Conservation (phyloP, 352 stramenopile genomes). For the Globisporangium mamillatum region DNA sequence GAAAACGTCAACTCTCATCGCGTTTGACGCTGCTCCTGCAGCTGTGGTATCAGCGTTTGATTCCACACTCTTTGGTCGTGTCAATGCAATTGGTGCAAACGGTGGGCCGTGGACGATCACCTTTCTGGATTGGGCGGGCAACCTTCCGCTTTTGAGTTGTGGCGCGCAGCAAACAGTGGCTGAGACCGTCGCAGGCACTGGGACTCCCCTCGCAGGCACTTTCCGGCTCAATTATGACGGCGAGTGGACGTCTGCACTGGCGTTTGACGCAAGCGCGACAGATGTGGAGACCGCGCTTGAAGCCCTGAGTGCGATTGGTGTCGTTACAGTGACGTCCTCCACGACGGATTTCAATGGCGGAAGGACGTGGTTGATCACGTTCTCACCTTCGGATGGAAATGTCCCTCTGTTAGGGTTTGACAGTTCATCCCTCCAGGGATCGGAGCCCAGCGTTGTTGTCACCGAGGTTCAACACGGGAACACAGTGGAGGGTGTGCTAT, state of each 20-base stretch:
- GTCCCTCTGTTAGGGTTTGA: constrained; percentile 25
- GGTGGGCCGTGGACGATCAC: constrained; percentile 37
- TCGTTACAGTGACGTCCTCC: constrained; percentile 25
- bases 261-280: constrained; percentile 22
- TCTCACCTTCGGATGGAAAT: constrained; percentile 31
- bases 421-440: constrained; percentile 21
- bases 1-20: constrained; percentile 20
- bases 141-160: constrained; percentile 36
- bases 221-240: constrained; percentile 32
- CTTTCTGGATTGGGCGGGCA: constrained; percentile 42
- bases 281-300: constrained; percentile 35
- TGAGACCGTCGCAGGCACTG: constrained; percentile 32
- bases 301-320: constrained; percentile 18
- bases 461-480: constrained; percentile 30
- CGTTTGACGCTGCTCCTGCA: constrained; percentile 25
- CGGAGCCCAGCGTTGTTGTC: constrained; percentile 18
- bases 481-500: constrained; percentile 27
- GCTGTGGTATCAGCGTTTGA: constrained; percentile 28
- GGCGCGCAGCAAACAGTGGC: constrained; percentile 38
- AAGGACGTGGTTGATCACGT: constrained; percentile 42
- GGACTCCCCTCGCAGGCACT: constrained; percentile 26
- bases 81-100: constrained; percentile 16
- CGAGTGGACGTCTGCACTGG: constrained; percentile 28
- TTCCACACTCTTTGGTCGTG: constrained; percentile 25
- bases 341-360: constrained; percentile 27